Percentiles rank a stretch among this genome's conserved stretches.
Evolutionary conservation across 306 rosid genomes (phyloP).

Genomic region (Parietaria judaica): DNA sequence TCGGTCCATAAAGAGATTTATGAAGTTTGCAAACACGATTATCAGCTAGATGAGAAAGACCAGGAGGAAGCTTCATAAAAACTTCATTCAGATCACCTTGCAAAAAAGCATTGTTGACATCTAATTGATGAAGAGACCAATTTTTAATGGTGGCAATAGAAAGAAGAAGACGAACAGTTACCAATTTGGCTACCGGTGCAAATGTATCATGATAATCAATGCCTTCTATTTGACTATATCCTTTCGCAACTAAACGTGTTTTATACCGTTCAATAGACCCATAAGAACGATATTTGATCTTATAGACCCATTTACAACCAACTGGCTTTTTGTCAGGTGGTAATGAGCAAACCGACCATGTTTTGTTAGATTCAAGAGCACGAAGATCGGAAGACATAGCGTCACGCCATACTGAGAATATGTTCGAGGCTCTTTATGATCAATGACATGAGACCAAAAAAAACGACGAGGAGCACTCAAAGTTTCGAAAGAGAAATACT

Average conservation of each 20-base stretch:
- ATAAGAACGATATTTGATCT: conserved; percentile 4
- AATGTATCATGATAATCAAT: conserved; percentile 13
- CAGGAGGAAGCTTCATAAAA: conserved; percentile 1
- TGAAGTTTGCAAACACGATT: not conserved
- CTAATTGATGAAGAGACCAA: not conserved
- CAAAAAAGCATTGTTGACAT: conserved; percentile 2
- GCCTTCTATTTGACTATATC: not conserved
- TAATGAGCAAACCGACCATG: not conserved
- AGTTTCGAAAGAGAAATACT: not conserved
- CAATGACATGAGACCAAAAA: not conserved
- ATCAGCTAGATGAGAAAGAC: not conserved
- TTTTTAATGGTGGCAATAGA: not conserved
- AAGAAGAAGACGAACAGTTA: not conserved
- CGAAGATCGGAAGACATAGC: conserved; percentile 3
- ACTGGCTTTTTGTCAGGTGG: not conserved
- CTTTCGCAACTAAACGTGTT: not conserved
- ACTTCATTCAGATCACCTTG: not conserved
- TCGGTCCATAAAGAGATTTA: conserved; percentile 8
- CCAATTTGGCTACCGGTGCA: not conserved
- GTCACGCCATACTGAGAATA: not conserved
- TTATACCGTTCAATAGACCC: conserved; percentile 1
- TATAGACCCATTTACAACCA: conserved; percentile 9
- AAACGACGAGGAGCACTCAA: not conserved
- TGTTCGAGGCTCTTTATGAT: no score
- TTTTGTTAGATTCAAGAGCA: conserved; percentile 2